These are phyloP conservation scores for Claviceps maximensis DNA, from an alignment of 2,329 filamentous ascomycete species.

Conservation along the genomic window DNA sequence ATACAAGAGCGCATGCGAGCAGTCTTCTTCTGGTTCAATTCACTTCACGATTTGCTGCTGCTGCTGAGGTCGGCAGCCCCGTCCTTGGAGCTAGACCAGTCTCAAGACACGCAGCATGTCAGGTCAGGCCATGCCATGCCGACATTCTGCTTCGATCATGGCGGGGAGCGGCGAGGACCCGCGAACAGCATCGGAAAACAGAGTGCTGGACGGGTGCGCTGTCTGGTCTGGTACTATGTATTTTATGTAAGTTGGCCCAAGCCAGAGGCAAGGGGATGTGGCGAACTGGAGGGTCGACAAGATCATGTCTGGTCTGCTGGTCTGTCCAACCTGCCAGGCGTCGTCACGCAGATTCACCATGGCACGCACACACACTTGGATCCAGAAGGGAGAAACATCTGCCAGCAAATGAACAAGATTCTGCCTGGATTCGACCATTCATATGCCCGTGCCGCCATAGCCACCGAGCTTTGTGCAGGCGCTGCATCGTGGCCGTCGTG, in stretches of 20 bases:
- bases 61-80: not conserved
- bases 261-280: not conserved
- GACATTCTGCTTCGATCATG: not conserved
- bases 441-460: constrained; percentile 2
- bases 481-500: not conserved
- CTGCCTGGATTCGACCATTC: not conserved
- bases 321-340: not conserved
- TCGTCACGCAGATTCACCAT: not conserved
- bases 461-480: not conserved
- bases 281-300: not conserved
- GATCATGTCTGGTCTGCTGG: not conserved
- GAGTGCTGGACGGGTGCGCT: no score
- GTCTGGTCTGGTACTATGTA: no score
- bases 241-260: not conserved
- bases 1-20: not conserved
- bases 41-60: not conserved
- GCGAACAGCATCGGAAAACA: not conserved
- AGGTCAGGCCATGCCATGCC: not conserved
- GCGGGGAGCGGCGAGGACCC: not conserved
- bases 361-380: not conserved
- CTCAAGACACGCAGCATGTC: not conserved
- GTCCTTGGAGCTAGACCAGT: not conserved
- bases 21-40: not conserved
- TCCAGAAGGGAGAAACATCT: not conserved
- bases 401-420: not conserved